Evolutionary conservation across 345 rosid species (phyloP).

Genomic region (Cochlearia excelsa): DNA sequence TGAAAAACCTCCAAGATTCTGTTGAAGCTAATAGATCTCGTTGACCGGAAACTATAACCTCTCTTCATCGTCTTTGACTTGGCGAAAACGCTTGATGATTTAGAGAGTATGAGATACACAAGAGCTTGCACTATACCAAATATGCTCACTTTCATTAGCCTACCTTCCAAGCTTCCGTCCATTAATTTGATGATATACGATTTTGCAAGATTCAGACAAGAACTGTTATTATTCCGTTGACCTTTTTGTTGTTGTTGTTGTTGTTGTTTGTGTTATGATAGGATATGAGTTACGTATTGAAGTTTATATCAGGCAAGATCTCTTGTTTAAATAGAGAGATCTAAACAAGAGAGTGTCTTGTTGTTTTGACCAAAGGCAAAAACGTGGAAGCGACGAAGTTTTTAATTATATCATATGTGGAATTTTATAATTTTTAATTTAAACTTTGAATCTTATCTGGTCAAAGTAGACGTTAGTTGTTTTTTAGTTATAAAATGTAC

Average conservation of each 20-base stretch:
- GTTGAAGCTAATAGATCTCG: slow-evolving; percentile 51
- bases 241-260: slow-evolving; percentile 2
- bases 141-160: slow-evolving; percentile 43
- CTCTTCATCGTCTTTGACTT: slow-evolving; percentile 25
- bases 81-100: slow-evolving; percentile 61
- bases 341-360: slow-evolving; percentile 19
- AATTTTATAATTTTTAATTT: background rate
- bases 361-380: slow-evolving; percentile 24
- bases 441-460: slow-evolving; percentile 17
- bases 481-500: slow-evolving; percentile 1
- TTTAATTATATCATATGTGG: background rate
- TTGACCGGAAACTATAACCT: slow-evolving; percentile 45
- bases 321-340: slow-evolving; percentile 29
- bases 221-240: background rate
- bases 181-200: slow-evolving; percentile 12
- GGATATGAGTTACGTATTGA: background rate
- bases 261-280: slow-evolving; percentile 5
- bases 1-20: slow-evolving; percentile 43
- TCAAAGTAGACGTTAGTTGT: slow-evolving; percentile 23
- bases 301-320: slow-evolving; percentile 1
- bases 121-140: slow-evolving; percentile 56
- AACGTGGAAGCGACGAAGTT: slow-evolving; percentile 11
- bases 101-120: slow-evolving; percentile 59
- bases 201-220: slow-evolving; percentile 10
- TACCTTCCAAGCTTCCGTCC: slow-evolving; percentile 42